Conservation (phyloP, 192 early-diverging fungal species). For the Umbelopsis sp. region DNA sequence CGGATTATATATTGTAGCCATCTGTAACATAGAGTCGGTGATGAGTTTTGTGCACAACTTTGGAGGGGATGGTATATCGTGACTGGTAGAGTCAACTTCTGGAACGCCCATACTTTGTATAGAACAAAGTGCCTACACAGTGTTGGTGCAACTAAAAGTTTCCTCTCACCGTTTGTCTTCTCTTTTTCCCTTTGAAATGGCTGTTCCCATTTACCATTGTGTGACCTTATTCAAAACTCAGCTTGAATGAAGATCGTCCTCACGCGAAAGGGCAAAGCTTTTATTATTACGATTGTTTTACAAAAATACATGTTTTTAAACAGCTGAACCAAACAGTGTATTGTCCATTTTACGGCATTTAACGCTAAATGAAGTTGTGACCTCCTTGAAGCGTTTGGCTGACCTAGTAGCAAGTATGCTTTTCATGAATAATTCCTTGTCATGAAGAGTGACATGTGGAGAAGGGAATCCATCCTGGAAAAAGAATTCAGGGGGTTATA, state of each 20-base stretch:
- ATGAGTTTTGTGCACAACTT: slow-evolving; percentile 7
- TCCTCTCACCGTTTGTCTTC: neutral
- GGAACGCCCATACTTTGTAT: slow-evolving; percentile 1
- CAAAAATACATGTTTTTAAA: slow-evolving; percentile 21
- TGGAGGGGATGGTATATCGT: slow-evolving; percentile 3
- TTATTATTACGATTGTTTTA: neutral
- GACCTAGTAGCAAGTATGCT: slow-evolving; percentile 52
- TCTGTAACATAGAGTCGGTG: slow-evolving; percentile 7
- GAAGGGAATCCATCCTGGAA: slow-evolving; percentile 55
- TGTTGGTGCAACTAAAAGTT: neutral
- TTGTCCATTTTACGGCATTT: slow-evolving; percentile 52
- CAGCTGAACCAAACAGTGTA: slow-evolving; percentile 44
- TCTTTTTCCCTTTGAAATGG: slow-evolving; percentile 4
- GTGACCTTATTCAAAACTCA: slow-evolving; percentile 5
- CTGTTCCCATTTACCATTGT: slow-evolving; percentile 9
- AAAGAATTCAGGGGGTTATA: neutral
- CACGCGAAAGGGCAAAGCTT: neutral
- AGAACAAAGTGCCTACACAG: neutral
- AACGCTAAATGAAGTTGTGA: slow-evolving; percentile 44
- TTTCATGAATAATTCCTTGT: slow-evolving; percentile 55
- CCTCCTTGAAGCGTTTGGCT: slow-evolving; percentile 48
- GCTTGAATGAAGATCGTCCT: slow-evolving; percentile 6
- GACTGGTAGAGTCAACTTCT: neutral
- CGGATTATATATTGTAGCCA: slow-evolving; percentile 37
- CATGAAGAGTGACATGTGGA: slow-evolving; percentile 42